Evolutionary conservation across 2,329 filamentous ascomycete species (phyloP).

Genomic region (Dactylellina drechsleri): DNA sequence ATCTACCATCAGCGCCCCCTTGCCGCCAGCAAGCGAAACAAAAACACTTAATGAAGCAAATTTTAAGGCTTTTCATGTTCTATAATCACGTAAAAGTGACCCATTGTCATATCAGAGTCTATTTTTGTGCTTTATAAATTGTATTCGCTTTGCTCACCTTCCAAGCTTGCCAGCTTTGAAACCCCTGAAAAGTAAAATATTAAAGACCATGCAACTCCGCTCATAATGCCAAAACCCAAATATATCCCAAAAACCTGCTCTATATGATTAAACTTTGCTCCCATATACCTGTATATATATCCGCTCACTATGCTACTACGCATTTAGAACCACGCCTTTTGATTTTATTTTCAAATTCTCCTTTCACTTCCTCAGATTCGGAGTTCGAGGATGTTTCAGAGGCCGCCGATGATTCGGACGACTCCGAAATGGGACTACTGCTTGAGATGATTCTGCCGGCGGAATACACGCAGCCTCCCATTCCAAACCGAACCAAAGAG

Average conservation of each 20-base stretch:
- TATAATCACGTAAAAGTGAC: no score
- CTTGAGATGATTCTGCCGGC: conserved; percentile 65
- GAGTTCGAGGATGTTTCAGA: conserved; percentile 41
- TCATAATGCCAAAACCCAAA: conserved; percentile 18
- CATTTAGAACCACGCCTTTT: conserved; percentile 36
- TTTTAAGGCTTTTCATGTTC: no score
- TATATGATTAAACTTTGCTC: not conserved
- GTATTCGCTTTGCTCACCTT: not conserved
- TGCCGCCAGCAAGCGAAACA: no score
- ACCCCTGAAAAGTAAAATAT: not conserved
- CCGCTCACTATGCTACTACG: conserved; percentile 18
- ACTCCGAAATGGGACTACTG: conserved; percentile 23
- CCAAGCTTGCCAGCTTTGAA: not conserved
- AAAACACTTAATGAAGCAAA: no score
- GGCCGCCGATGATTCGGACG: conserved; percentile 19
- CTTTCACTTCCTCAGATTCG: conserved; percentile 24
- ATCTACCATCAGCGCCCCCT: no score
- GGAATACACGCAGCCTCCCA: conserved; percentile 69
- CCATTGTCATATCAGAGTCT: not conserved
- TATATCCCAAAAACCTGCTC: not conserved
- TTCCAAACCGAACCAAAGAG: conserved; percentile 70
- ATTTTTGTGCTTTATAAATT: not conserved
- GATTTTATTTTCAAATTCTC: not conserved
- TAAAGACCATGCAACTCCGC: conserved; percentile 20
- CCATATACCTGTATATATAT: not conserved